Evolutionary conservation across 1,284 basidiomycete genomes (phyloP), one percentile per base, ranked within the genome.

Genomic region (Mrakiaceae sp.): DNA sequence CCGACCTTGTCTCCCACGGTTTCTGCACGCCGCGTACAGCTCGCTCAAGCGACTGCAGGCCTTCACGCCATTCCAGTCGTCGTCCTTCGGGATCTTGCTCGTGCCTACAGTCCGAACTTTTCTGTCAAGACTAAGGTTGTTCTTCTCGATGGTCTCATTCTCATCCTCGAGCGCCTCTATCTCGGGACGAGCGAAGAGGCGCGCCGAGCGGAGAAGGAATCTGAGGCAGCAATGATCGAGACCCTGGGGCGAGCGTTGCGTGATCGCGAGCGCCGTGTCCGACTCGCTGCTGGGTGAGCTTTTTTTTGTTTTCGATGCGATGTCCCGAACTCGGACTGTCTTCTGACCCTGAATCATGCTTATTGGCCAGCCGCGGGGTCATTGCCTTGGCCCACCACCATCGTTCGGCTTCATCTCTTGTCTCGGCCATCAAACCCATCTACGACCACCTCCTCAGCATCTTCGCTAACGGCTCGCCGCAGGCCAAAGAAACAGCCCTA

Each of bases 401-500:
- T 10, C 9, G 14, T 27, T 16, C 49, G 42, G 14, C 10, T 4
- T 12, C 49, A 3, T 5, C 44, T 12, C 46, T 62, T 12, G 58
- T 49, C 39, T 9, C 60, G 7, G 39, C 46, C n/a, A 43, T 62
- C 44, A 48, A 58, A 11, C 46, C 27, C 27, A 5, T 62, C 5
- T 62, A 53, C 49, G 39, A 42, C 14, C 11, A 10, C 8, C 60
- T 66, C 8, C 52, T 43, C 12, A 39, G 43, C 16, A 55, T 62
- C 16, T 48, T 66, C 16, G 49, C 27, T 5, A 39, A 50, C 10
- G 55, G 44, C n/a, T 27, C 59, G 9, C 42, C 48, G 2, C 64
- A 50, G 27, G 46, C 65, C 5, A 62, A 58, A 52, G 65, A 66
- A 58, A 66, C 65, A 11, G 65, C 65, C 6, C 27, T 66, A 39